Percentiles rank a stretch among this genome's conserved stretches.
These are phyloP conservation scores for Mycosarcoma maydis DNA, from an alignment of 1,284 basidiomycete genomes.

Conservation along the genomic window DNA sequence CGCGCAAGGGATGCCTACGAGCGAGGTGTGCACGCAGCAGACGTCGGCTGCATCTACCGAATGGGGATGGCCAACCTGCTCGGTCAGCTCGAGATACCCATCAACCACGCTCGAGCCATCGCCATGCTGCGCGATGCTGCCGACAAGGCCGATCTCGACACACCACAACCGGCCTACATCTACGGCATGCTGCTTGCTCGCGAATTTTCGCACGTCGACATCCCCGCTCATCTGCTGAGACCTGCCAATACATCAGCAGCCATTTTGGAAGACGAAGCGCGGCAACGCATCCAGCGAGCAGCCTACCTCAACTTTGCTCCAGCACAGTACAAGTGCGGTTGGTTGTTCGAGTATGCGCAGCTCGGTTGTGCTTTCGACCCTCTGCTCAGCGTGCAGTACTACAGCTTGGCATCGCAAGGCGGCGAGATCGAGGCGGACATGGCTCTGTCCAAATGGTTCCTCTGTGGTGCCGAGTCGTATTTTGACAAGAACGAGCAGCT, in stretches of 20 bases:
- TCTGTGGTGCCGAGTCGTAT: constrained; percentile 81
- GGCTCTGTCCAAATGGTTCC: constrained; percentile 93
- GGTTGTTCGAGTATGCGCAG: constrained; percentile 88
- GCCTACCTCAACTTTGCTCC: constrained; percentile 86
- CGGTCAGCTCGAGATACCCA: constrained; percentile 79
- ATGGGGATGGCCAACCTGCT: constrained; percentile 86
- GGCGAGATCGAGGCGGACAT: constrained; percentile 89
- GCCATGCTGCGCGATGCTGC: constrained; percentile 81
- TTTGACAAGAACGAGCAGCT: constrained; percentile 90
- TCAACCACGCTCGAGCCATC: constrained; percentile 74
- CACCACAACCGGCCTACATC: constrained; percentile 84
- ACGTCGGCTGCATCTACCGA: constrained; percentile 78
- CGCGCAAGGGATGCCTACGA: constrained; percentile 85
- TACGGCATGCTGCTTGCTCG: constrained; percentile 81
- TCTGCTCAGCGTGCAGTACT: constrained; percentile 89
- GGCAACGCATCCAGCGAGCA: constrained; percentile 75
- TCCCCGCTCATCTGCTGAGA: constrained; percentile 45
- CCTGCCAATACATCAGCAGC: constrained; percentile 58
- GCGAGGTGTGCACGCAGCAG: constrained; percentile 76
- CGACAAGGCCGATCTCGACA: constrained; percentile 76
- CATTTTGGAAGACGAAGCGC: constrained; percentile 50
- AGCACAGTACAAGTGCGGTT: constrained; percentile 88
- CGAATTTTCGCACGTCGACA: constrained; percentile 64
- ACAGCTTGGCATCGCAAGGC: constrained; percentile 75
- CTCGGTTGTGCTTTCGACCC: constrained; percentile 88